Base-by-base conservation (phyloP, 2,329 filamentous ascomycete species). In the Fusarium xylarioides region DNA sequence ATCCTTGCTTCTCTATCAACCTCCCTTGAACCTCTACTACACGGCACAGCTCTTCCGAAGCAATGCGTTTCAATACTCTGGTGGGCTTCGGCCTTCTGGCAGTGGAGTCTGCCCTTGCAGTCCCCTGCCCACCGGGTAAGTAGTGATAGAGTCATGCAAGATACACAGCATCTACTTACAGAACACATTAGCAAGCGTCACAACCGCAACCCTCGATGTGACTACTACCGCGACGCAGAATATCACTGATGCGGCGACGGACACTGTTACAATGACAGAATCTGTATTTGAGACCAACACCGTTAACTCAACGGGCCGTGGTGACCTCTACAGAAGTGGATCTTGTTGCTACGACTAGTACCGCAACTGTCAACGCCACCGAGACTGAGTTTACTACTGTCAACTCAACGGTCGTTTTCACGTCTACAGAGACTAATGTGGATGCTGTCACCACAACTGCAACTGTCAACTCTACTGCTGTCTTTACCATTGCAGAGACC, bases 101-200 rank as follows among this genome's bases (percentile, higher is more conserved):
- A 38, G 66, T 28, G 5, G 52, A 69, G 30, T 53, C 66, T 59
- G 58, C 52, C 34, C 23, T 70, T 37, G 66, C 66, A 69, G 37
- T 53, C 28, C 66, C 66, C 19, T 46, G 42, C 46, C 26, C 23
- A 54, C 50, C 23, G 23, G 19, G 63, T 66, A 40, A 58, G 64
- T 34, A 42, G 34, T 2, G 19, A 42, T 7, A 34, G 16, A 18
- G 19, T 18, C 21, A n/a, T 21, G 16, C 11, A 18, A 16, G 44
- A n/a, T n/a, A n/a, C 14, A 46, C 32, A 18, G 16, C 28, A 19
- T 14, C 28, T 21, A 12, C 42, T 63, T 14, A 62, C 18, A 26
- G 34, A 32, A 38, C 34, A 5, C 18, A 7, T 46, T 34, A 23
- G 21, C n/a, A 26, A 46, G 52, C 15, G 10, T 30, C 19, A 11